These are phyloP conservation scores for Calocera viscosa DNA, from an alignment of 768 basidiomycete species.

Conservation along the genomic window DNA sequence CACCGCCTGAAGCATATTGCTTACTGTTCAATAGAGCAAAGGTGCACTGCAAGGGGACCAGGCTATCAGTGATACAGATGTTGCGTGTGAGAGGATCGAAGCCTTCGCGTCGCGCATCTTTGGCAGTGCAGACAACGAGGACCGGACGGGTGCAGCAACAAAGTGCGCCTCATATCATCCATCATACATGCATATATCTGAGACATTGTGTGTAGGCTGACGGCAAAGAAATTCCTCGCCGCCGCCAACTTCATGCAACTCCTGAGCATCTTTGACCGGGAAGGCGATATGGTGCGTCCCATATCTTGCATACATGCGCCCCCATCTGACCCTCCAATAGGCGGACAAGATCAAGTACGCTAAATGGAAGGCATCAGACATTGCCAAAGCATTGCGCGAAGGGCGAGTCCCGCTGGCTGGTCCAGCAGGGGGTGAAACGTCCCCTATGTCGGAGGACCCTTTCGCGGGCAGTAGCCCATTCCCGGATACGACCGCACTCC, in stretches of 20 bases:
- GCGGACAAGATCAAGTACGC: constrained; percentile 85
- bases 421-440: constrained; percentile 42
- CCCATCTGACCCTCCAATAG: constrained; percentile 35
- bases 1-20: background rate
- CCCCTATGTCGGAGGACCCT: constrained; percentile 11
- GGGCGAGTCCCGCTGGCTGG: constrained; percentile 74
- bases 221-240: constrained; percentile 88
- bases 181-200: constrained; percentile 12
- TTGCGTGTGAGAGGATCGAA: constrained; percentile 76
- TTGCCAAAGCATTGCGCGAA: constrained; percentile 89
- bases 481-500: constrained; percentile 9
- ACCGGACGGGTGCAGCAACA: constrained; percentile 61
- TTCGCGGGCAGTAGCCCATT: constrained; percentile 10
- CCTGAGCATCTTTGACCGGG: constrained; percentile 58
- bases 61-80: constrained; percentile 60
- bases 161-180: constrained; percentile 37
- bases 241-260: constrained; percentile 92
- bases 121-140: constrained; percentile 77
- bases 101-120: constrained; percentile 93
- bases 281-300: constrained; percentile 39
- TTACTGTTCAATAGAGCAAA: constrained; percentile 42
- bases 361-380: constrained; percentile 96
- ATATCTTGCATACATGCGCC: background rate
- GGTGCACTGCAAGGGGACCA: constrained; percentile 58
- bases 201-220: constrained; percentile 40